Percentiles rank a stretch among this genome's conserved stretches.
phyloP scores from a whole-genome alignment of 1,284 basidiomycete genomes.

The Leccinum angustisporum region DNA sequence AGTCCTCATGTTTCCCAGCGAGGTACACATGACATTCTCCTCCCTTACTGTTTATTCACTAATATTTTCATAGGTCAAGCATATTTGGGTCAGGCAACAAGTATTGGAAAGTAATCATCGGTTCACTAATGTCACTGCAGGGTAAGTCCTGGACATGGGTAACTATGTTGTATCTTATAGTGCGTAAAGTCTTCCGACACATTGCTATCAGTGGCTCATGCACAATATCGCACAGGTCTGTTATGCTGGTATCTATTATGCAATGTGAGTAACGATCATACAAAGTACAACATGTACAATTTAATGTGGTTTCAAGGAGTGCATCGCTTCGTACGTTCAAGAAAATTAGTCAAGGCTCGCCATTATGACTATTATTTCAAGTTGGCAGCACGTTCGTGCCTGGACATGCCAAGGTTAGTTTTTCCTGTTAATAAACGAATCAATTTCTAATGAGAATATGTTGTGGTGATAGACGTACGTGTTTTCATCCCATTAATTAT shows the following conservation, averaged over 20 bases:
- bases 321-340: accelerated
- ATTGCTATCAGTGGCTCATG: neutral
- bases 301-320: neutral
- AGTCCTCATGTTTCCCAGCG: no score
- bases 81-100: neutral
- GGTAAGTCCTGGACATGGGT: neutral
- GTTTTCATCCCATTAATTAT: neutral
- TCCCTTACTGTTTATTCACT: neutral
- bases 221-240: neutral
- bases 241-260: neutral
- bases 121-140: neutral
- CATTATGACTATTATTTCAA: neutral
- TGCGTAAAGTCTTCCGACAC: no score
- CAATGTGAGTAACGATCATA: neutral
- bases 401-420: neutral
- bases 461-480: neutral
- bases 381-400: neutral
- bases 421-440: neutral
- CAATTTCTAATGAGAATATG: neutral
- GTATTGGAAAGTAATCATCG: neutral
- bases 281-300: neutral
- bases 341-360: neutral
- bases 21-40: no score
- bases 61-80: neutral
- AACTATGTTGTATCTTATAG: no score